A percentile compares a stretch with the other conserved stretches of the same genome.
phyloP scores from a whole-genome alignment of 1,284 basidiomycete species.

The Taiwanofungus camphoratus region DNA sequence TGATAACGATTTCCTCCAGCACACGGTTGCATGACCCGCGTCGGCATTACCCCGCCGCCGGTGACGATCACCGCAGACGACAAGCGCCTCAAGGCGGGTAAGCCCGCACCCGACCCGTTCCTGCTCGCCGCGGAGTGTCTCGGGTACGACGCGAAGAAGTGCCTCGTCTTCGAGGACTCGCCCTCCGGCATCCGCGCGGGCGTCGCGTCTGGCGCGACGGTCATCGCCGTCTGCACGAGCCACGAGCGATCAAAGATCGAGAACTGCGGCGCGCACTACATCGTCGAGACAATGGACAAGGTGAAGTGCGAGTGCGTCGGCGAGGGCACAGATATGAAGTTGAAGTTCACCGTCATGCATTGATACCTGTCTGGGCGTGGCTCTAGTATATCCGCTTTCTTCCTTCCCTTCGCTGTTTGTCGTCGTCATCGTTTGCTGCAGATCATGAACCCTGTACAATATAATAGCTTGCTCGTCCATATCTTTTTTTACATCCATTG shows the following conservation, averaged over 20 bases:
- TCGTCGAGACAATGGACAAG: constrained; percentile 57
- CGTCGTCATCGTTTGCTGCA: too few species aligned
- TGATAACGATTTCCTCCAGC: constrained; percentile 32
- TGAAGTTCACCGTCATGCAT: constrained; percentile 33
- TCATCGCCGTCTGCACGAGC: constrained; percentile 73
- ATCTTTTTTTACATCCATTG: too few species aligned
- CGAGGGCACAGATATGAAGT: constrained; percentile 27
- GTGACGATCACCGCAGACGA: constrained; percentile 81
- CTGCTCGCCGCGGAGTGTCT: constrained; percentile 70
- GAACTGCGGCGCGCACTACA: constrained; percentile 61
- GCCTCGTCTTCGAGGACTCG: constrained; percentile 74
- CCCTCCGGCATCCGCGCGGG: constrained; percentile 71
- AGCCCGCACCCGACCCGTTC: constrained; percentile 72
- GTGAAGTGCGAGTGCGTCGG: constrained; percentile 38
- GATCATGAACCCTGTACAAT: too few species aligned
- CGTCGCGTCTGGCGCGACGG: constrained; percentile 66
- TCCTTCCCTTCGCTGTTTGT: too few species aligned
- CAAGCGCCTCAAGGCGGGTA: constrained; percentile 58
- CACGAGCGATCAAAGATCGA: constrained; percentile 52
- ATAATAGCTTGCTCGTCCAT: too few species aligned
- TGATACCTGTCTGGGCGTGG: too few species aligned
- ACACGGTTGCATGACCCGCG: constrained; percentile 66
- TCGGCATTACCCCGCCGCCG: constrained; percentile 65
- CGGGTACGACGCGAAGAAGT: constrained; percentile 51
- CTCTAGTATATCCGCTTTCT: too few species aligned